phyloP scores from a whole-genome alignment of 345 rosid genomes.

The Luvunga scandens region DNA sequence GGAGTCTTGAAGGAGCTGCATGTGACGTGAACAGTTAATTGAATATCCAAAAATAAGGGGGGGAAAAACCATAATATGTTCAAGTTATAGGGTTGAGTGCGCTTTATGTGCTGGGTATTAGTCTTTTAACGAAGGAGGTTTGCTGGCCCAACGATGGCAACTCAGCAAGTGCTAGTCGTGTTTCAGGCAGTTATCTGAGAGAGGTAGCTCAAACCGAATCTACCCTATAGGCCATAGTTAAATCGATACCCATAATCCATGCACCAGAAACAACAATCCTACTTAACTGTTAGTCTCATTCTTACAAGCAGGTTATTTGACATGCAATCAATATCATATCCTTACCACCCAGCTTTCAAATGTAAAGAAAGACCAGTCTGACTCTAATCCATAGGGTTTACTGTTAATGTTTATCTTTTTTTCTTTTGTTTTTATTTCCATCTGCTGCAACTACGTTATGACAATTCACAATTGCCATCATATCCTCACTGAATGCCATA shows the following conservation, averaged over 20 bases:
- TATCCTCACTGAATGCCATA: neutral
- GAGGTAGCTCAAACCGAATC: neutral
- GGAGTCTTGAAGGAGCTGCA: constrained; percentile 79
- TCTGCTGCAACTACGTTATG: neutral
- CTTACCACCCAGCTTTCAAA: neutral
- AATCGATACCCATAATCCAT: neutral
- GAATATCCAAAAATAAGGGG: neutral
- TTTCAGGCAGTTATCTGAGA: neutral
- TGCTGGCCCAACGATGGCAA: neutral
- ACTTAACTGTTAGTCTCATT: neutral
- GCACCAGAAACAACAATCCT: neutral
- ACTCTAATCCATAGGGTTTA: neutral
- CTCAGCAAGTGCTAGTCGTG: neutral
- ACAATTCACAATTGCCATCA: neutral
- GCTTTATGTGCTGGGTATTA: neutral
- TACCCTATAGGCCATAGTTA: neutral
- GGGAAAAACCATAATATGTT: neutral
- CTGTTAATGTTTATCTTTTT: neutral
- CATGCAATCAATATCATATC: neutral
- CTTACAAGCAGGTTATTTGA: neutral
- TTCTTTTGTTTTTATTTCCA: neutral
- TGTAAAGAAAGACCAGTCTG: neutral
- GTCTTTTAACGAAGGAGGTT: neutral
- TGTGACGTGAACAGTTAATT: neutral
- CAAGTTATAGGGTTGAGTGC: neutral